These are phyloP conservation scores for Ogataea methanolica DNA, from an alignment of 805 yeast genomes.

Conservation along the genomic window DNA sequence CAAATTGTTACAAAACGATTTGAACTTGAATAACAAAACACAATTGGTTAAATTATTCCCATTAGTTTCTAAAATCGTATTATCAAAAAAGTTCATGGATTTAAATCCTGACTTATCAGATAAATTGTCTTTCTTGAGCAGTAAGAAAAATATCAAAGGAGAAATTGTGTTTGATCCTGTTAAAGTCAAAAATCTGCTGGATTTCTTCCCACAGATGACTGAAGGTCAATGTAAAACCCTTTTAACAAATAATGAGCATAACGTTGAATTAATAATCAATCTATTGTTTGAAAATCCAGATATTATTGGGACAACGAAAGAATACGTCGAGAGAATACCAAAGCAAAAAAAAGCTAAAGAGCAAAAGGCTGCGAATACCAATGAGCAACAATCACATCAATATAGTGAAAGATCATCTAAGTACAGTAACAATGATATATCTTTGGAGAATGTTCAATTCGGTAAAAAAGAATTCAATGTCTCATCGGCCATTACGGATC, in stretches of 20 bases:
- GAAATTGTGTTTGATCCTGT: conserved; percentile 24
- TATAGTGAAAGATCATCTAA: conserved; percentile 16
- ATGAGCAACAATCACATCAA: background rate
- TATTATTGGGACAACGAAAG: conserved; percentile 30
- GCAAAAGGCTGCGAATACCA: background rate
- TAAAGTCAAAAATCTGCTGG: conserved; percentile 40
- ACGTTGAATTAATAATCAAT: conserved; percentile 56
- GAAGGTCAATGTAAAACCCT: conserved; percentile 43
- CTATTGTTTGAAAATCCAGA: conserved; percentile 60
- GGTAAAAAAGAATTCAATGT: conserved; percentile 31
- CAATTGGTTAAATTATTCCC: conserved; percentile 45
- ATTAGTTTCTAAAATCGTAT: conserved; percentile 47
- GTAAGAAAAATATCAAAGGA: background rate
- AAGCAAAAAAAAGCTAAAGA: background rate
- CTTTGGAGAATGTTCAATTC: conserved; percentile 22
- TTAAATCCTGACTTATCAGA: conserved; percentile 48
- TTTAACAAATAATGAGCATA: conserved; percentile 41
- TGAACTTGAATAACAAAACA: conserved; percentile 40
- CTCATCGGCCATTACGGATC: conserved; percentile 19
- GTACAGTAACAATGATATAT: conserved; percentile 29
- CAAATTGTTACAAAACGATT: conserved; percentile 35
- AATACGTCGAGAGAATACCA: conserved; percentile 17
- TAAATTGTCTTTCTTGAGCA: conserved; percentile 43
- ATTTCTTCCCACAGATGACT: conserved; percentile 64
- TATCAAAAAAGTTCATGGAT: conserved; percentile 42